Percentiles rank a stretch among this genome's conserved stretches.
These are phyloP conservation scores for Tympanopsis confertula DNA, from an alignment of 2,329 filamentous ascomycete genomes.

Conservation along the genomic window DNA sequence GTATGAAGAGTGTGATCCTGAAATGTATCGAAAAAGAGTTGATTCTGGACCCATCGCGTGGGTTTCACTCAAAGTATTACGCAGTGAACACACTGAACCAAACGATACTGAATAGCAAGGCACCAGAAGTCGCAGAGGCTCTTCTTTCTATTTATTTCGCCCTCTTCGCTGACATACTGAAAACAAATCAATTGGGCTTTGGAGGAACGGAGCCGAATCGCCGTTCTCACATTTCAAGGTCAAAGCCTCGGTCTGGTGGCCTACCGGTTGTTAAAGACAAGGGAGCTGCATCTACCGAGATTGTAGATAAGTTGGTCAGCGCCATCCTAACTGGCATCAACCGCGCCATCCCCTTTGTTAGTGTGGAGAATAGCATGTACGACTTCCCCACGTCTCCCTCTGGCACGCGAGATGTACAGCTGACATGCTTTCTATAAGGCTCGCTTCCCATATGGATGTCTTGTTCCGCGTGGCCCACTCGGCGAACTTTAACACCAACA, in stretches of 20 bases:
- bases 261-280: conserved; percentile 21
- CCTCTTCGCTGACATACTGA: conserved; percentile 73
- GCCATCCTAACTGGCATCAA: conserved; percentile 90
- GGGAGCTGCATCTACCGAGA: conserved; percentile 43
- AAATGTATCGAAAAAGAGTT: conserved; percentile 77
- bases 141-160: conserved; percentile 87
- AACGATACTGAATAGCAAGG: conserved; percentile 77
- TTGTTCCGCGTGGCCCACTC: conserved; percentile 94
- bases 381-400: conserved; percentile 12
- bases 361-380: conserved; percentile 64
- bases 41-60: not conserved
- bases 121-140: conserved; percentile 68
- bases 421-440: conserved; percentile 27
- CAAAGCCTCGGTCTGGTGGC: conserved; percentile 6
- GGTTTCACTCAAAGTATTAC: conserved; percentile 84
- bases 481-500: conserved; percentile 96
- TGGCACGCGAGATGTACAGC: not conserved
- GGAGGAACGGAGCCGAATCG: no score
- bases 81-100: conserved; percentile 95
- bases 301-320: conserved; percentile 83
- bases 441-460: conserved; percentile 84
- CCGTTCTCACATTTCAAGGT: no score
- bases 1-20: conserved; percentile 87
- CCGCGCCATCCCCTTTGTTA: conserved; percentile 85
- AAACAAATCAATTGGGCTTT: conserved; percentile 21